Base-by-base conservation (phyloP, 306 rosid genomes). In the Vigna mungo region DNA sequence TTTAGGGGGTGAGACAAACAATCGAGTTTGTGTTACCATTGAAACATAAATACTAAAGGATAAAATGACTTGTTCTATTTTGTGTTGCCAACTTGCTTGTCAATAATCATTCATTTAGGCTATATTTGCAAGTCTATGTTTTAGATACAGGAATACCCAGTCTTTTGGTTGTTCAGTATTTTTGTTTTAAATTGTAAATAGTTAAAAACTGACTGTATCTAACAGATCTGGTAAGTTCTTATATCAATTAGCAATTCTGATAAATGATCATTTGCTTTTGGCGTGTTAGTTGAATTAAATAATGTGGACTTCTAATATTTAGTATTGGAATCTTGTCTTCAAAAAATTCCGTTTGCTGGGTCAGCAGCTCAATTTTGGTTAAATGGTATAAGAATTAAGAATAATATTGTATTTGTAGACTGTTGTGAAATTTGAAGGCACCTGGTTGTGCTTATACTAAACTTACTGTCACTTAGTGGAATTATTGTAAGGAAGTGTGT, bases 41-140 rank as follows among this genome's bases (percentile, higher is more conserved):
- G 3, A 39, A 1, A 16, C 8, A 36, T 1, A 66, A 52, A 76
- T 25, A 12, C 10, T 0, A 39, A 13, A 20, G 44, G 53, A 25
- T 67, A 41, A 10, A 59, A 59, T 8, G 25, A 49, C 53, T 36
- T 77, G 11, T 54, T 79, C n/a, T 70, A 67, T 51, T 71, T 30
- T 25, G 27, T 34, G 23, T 55, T 43, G n/a, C 56, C 12, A 27
- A 15, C 12, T 30, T 54, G 3, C 27, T 25, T 25, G 27, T 25
- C 20, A 16, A 48, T 77, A 13, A 34, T 54, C 10, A 10, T 16
- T 52, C 64, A 36, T 12, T 65, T 54, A 12, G 43, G 59, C 4
- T 67, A 16, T 0, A 21, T 20, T 15, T 14, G 43, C 27, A 68
- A 34, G 37, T 34, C 37, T 34, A 34, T 34, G 37, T 20, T 25